phyloP scores from a whole-genome alignment of 495 filamentous ascomycete species.

The Neurospora sp. region DNA sequence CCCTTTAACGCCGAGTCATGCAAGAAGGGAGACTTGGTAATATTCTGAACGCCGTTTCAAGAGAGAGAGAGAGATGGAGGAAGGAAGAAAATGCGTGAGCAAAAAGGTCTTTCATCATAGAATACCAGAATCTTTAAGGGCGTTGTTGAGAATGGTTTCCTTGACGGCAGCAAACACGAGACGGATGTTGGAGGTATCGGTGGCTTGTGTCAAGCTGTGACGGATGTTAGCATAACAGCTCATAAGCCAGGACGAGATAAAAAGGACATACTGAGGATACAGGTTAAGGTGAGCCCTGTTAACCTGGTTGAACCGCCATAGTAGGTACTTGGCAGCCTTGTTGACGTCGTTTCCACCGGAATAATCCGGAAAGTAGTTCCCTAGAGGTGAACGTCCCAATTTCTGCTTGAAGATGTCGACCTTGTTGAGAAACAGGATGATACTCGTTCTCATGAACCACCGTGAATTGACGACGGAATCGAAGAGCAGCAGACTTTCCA shows the following conservation, averaged over 20 bases:
- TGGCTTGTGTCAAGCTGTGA: conserved; percentile 87
- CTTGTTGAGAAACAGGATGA: conserved; percentile 97
- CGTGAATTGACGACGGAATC: conserved; percentile 97
- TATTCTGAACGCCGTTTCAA: background rate
- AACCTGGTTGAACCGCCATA: conserved; percentile 98
- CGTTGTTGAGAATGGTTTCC: conserved; percentile 97
- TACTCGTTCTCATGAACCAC: conserved; percentile 98
- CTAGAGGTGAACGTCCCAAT: conserved; percentile 75
- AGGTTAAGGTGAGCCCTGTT: conserved; percentile 93
- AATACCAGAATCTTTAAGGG: conserved; percentile 94
- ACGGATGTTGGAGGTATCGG: conserved; percentile 95
- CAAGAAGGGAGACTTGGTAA: background rate
- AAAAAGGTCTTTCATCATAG: conserved; percentile 42
- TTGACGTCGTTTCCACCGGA: conserved; percentile 96
- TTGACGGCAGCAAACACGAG: conserved; percentile 97
- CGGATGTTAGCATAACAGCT: conserved; percentile 21
- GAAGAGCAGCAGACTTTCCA: conserved; percentile 95
- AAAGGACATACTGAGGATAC: conserved; percentile 82
- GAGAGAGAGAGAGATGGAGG: background rate
- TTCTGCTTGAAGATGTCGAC: conserved; percentile 97
- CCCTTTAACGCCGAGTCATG: background rate
- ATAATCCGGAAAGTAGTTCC: conserved; percentile 96
- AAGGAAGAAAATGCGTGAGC: background rate
- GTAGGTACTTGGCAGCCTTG: conserved; percentile 90
- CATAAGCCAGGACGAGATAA: background rate